A percentile compares a stretch with the other conserved stretches of the same genome.
phyloP scores from a whole-genome alignment of 306 rosid species.

The Alnus glutinosa region DNA sequence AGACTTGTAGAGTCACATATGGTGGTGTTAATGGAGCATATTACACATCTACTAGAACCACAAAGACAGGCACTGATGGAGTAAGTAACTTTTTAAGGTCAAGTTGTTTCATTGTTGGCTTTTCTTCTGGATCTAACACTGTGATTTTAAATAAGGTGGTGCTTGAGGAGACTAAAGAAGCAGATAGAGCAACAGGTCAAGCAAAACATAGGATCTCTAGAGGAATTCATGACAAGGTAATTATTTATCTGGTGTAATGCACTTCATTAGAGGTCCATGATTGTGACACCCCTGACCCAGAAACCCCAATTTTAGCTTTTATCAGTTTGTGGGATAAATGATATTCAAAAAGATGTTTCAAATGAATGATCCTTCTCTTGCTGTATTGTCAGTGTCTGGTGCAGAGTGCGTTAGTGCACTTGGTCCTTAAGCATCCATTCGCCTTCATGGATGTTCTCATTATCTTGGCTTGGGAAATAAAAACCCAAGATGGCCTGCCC shows the following conservation, averaged over 20 bases:
- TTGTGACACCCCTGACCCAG: background rate
- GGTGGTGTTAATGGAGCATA: conserved; percentile 92
- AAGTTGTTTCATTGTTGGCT: background rate
- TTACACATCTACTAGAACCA: conserved; percentile 64
- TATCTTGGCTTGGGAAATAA: background rate
- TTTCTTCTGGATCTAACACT: conserved; percentile 5
- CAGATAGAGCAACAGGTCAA: conserved; percentile 68
- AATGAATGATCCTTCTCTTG: background rate
- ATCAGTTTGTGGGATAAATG: background rate
- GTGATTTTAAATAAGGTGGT: conserved; percentile 44
- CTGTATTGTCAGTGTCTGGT: background rate
- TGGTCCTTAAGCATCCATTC: background rate
- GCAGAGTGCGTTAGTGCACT: background rate
- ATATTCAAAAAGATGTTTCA: background rate
- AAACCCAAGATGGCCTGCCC: background rate
- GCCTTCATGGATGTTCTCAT: background rate
- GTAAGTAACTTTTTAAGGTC: conserved; percentile 41
- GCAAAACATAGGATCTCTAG: conserved; percentile 75
- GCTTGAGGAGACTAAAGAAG: conserved; percentile 86
- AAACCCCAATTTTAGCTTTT: background rate
- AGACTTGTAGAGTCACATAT: conserved; percentile 69
- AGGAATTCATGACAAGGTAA: conserved; percentile 87
- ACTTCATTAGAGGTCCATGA: background rate
- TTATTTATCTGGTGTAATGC: conserved; percentile 1
- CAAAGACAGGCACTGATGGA: conserved; percentile 61